Conservation (phyloP, 768 basidiomycete genomes). For the Phlebiopsis flavidoalba region DNA sequence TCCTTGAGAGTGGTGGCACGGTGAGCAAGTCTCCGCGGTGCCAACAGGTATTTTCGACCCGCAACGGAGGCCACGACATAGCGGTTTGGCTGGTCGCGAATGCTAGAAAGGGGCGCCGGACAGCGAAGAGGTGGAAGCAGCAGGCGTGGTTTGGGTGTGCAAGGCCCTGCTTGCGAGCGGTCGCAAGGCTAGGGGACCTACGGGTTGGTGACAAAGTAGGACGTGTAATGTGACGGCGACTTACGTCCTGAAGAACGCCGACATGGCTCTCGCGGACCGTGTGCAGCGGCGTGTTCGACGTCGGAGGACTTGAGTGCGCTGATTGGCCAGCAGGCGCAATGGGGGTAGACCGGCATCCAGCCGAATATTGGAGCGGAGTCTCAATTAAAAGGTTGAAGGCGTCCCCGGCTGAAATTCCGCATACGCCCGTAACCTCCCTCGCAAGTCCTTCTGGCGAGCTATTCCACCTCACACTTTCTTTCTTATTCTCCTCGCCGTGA, state of each 20-base stretch:
- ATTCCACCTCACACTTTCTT: constrained; percentile 42
- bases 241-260: constrained; percentile 23
- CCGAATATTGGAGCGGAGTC: constrained; percentile 22
- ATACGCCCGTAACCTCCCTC: constrained; percentile 15
- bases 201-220: neutral
- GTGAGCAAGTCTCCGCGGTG: constrained; percentile 91
- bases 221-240: constrained; percentile 3
- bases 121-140: constrained; percentile 37
- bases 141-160: constrained; percentile 24
- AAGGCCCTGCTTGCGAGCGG: constrained; percentile 23
- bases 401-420: constrained; percentile 13
- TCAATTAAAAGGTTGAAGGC: constrained; percentile 13
- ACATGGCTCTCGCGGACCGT: constrained; percentile 18
- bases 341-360: constrained; percentile 3
- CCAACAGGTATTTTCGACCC: constrained; percentile 83
- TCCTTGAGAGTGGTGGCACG: constrained; percentile 85
- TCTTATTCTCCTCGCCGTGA: constrained; percentile 36
- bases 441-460: constrained; percentile 38
- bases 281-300: constrained; percentile 2
- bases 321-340: constrained; percentile 1
- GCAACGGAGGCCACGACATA: constrained; percentile 89
- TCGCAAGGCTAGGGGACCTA: constrained; percentile 15
- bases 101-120: constrained; percentile 67
- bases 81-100: constrained; percentile 87
- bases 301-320: neutral